A percentile compares a stretch with the other conserved stretches of the same genome.
phyloP scores from a whole-genome alignment of 2,329 filamentous ascomycete species.

The Stromatinia cepivora region DNA sequence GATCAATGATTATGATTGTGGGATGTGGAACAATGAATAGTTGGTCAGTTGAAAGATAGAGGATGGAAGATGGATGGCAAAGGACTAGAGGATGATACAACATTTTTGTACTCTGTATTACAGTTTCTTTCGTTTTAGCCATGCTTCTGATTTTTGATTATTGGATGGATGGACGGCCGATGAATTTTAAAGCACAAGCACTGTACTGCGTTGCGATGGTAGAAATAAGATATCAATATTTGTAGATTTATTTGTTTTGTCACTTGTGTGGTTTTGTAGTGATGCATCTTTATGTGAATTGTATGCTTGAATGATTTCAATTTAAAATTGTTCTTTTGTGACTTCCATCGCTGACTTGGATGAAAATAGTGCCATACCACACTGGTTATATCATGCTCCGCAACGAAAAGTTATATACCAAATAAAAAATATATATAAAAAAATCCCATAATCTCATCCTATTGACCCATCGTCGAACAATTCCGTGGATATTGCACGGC shows the following conservation, averaged over 20 bases:
- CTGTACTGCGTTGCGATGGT: neutral
- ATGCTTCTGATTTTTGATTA: neutral
- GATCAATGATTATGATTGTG: neutral
- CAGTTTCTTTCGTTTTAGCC: neutral
- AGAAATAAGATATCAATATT: neutral
- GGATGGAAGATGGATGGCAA: neutral
- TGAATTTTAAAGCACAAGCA: neutral
- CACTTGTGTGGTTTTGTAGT: neutral
- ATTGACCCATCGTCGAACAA: conserved; percentile 16
- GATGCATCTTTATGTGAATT: neutral
- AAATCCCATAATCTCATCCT: neutral
- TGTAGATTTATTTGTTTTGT: neutral
- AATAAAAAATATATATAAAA: too few relatives aligned
- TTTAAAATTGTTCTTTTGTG: neutral
- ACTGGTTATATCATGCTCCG: neutral
- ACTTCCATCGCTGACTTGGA: neutral
- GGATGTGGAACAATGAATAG: neutral
- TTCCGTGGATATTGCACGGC: conserved; percentile 37
- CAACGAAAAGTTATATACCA: neutral
- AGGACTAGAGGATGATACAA: neutral
- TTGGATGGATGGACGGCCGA: neutral
- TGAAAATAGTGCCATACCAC: neutral
- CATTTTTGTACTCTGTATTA: neutral
- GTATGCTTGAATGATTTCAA: neutral
- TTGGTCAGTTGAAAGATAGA: neutral